A percentile compares a stretch with the other conserved stretches of the same genome.
Evolutionary conservation across 2,329 filamentous ascomycete species (phyloP).

Genomic region (Cercospora sojina): DNA sequence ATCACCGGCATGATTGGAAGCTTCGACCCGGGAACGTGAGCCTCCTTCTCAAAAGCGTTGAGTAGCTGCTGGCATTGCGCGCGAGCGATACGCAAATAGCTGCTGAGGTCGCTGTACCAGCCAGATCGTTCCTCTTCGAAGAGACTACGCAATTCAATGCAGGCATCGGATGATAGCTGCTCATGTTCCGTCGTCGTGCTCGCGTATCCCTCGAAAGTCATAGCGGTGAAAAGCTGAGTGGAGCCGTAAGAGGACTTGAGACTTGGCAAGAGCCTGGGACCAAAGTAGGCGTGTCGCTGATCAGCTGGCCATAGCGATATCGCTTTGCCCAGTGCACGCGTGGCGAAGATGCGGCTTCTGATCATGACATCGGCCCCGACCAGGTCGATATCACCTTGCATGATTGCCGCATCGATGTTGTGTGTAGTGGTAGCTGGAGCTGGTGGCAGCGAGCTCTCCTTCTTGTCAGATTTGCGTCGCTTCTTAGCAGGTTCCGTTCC

Average conservation of each 20-base stretch:
- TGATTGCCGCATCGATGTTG: slow-evolving; percentile 97
- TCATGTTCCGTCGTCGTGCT: slow-evolving; percentile 50
- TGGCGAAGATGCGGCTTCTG: slow-evolving; percentile 82
- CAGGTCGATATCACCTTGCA: slow-evolving; percentile 92
- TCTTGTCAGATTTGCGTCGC: slow-evolving; percentile 80
- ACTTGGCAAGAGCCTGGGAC: slow-evolving; percentile 62
- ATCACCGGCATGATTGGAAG: slow-evolving; percentile 82
- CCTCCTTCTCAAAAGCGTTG: slow-evolving; percentile 87
- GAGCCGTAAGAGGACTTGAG: slow-evolving; percentile 75
- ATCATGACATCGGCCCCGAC: slow-evolving; percentile 87
- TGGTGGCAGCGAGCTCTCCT: slow-evolving; percentile 61
- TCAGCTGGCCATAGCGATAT: slow-evolving; percentile 72
- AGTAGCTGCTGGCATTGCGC: slow-evolving; percentile 89
- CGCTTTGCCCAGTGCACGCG: slow-evolving; percentile 79
- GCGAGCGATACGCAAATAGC: slow-evolving; percentile 82
- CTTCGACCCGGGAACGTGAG: slow-evolving; percentile 72
- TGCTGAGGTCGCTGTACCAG: slow-evolving; percentile 86
- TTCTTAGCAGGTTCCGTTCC: slow-evolving; percentile 69
- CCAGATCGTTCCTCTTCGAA: slow-evolving; percentile 77
- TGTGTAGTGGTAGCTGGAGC: slow-evolving; percentile 61
- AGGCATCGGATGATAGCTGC: slow-evolving; percentile 58
- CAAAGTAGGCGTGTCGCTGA: slow-evolving; percentile 62
- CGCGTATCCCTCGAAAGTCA: slow-evolving; percentile 87
- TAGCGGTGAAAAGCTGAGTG: slow-evolving; percentile 78
- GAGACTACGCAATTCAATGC: slow-evolving; percentile 67